Conservation (phyloP, 352 stramenopile genomes). For the Globisporangium rhizosaccharum region DNA sequence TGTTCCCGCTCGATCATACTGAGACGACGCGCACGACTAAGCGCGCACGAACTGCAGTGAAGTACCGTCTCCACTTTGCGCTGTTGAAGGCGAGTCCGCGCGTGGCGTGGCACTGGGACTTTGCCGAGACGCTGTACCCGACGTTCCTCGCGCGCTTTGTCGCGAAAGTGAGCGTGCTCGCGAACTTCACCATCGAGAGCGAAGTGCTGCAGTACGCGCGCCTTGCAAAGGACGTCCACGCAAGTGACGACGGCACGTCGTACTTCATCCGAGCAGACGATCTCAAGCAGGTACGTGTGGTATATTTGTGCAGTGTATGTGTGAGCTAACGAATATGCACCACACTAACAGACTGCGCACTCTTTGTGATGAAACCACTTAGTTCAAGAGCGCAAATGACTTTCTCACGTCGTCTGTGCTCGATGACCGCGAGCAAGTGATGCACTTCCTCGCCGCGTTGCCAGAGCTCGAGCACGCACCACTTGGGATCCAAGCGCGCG, state of each 20-base stretch:
- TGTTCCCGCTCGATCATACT: conserved; percentile 21
- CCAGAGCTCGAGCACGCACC: conserved; percentile 40
- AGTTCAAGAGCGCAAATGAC: conserved; percentile 81
- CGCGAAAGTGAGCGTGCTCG: conserved; percentile 41
- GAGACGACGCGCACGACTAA: conserved; percentile 9
- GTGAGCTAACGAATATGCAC: not conserved
- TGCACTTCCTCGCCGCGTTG: conserved; percentile 75
- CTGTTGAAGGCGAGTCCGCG: conserved; percentile 53
- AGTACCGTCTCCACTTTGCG: conserved; percentile 67
- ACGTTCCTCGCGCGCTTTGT: conserved; percentile 40
- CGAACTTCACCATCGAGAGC: conserved; percentile 67
- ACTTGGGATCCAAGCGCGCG: conserved; percentile 38
- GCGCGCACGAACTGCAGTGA: conserved; percentile 37
- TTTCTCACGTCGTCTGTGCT: conserved; percentile 62
- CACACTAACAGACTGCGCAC: not conserved
- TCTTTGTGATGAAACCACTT: not conserved
- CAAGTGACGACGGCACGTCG: conserved; percentile 19
- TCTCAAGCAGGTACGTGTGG: conserved; percentile 49
- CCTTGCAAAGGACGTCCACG: conserved; percentile 49
- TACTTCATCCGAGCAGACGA: conserved; percentile 54
- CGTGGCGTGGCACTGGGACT: conserved; percentile 39
- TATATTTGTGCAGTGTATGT: not conserved
- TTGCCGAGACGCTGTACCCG: conserved; percentile 26
- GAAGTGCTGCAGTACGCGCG: conserved; percentile 65
- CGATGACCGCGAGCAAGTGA: conserved; percentile 62